phyloP scores from a whole-genome alignment of 805 yeast species.

The Komagataella mondaviorum region DNA sequence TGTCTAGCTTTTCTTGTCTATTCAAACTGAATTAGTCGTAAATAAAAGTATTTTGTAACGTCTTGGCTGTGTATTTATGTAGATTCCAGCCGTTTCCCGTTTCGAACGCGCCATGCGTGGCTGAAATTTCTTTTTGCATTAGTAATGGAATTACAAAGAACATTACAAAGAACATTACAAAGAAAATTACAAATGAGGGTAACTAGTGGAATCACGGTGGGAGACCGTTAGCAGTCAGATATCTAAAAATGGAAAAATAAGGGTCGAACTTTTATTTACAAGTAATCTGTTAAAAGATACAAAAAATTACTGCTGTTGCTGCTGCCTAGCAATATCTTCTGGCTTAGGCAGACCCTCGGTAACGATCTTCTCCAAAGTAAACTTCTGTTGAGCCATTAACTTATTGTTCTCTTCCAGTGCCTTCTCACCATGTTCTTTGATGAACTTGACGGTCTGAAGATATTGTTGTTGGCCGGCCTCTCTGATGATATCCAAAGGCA shows the following conservation, averaged over 20 bases:
- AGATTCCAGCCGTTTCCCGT: neutral
- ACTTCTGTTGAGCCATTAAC: conserved; percentile 68
- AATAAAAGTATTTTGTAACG: neutral
- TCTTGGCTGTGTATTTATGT: neutral
- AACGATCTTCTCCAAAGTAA: conserved; percentile 73
- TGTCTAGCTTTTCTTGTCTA: neutral
- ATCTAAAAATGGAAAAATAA: neutral
- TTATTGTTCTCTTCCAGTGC: conserved; percentile 66
- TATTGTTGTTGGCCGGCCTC: conserved; percentile 89
- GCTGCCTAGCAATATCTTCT: conserved; percentile 34
- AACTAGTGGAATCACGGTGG: too few species aligned
- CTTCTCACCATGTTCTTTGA: conserved; percentile 45
- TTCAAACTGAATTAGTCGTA: too few species aligned
- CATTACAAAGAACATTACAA: too few species aligned
- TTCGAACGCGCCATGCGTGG: too few species aligned
- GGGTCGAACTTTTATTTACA: neutral
- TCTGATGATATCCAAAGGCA: conserved; percentile 82
- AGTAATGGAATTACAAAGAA: too few species aligned
- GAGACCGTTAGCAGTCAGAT: too few species aligned
- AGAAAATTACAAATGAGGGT: too few species aligned
- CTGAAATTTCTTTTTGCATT: too few species aligned
- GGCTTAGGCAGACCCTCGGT: conserved; percentile 74
- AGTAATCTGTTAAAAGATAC: neutral
- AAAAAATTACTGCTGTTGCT: neutral
- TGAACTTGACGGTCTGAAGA: conserved; percentile 56